These are phyloP conservation scores for Solidago caesia DNA, from an alignment of 129 eudicot species.

Conservation along the genomic window DNA sequence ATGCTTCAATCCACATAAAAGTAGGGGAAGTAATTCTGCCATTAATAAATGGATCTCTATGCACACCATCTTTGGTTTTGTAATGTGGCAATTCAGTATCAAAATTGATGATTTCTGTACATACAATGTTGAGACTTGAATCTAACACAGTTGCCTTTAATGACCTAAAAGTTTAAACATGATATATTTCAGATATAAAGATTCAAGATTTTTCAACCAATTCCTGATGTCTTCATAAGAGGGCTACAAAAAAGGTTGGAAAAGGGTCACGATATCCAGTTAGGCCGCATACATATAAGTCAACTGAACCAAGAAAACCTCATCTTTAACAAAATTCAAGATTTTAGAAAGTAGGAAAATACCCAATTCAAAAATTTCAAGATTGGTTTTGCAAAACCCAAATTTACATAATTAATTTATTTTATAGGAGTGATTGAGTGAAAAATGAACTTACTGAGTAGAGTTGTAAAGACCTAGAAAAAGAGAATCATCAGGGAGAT, in stretches of 20 bases:
- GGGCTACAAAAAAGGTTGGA: no score
- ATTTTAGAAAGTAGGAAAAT: neutral
- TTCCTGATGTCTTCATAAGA: no score
- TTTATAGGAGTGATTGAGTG: no score
- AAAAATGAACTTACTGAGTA: slow-evolving; percentile 48
- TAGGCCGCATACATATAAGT: no score
- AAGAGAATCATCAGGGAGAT: slow-evolving; percentile 48
- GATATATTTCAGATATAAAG: slow-evolving; percentile 3
- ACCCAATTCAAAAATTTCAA: slow-evolving; percentile 10
- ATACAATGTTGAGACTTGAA: slow-evolving; percentile 49
- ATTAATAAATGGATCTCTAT: slow-evolving; percentile 46
- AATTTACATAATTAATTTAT: no score
- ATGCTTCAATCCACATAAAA: slow-evolving; percentile 75
- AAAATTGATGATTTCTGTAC: slow-evolving; percentile 46
- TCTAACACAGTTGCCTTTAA: slow-evolving; percentile 66
- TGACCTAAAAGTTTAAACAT: slow-evolving; percentile 42
- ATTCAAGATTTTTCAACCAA: neutral
- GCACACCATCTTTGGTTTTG: slow-evolving; percentile 72
- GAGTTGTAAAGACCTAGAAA: slow-evolving; percentile 71
- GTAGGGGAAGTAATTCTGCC: slow-evolving; percentile 69
- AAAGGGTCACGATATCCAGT: no score
- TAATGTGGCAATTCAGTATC: slow-evolving; percentile 65
- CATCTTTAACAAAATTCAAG: neutral
- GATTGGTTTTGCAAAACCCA: neutral
- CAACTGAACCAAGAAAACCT: no score